phyloP scores from a whole-genome alignment of 805 yeast species.

The Ogataea siamensis region DNA sequence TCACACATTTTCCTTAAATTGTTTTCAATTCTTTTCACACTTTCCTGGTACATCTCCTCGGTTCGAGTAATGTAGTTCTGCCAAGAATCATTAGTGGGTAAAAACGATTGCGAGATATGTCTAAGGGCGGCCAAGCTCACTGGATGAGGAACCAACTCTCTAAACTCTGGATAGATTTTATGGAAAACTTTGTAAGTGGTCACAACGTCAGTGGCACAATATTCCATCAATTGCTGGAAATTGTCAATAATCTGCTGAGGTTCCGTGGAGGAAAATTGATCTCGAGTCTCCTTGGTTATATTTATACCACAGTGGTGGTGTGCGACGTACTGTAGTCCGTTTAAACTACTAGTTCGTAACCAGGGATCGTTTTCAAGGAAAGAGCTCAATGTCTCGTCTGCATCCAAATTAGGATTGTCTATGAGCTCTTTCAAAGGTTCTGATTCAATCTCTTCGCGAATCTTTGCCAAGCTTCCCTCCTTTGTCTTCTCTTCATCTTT shows the following conservation, averaged over 20 bases:
- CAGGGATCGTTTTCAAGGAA: constrained; percentile 72
- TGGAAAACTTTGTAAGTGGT: constrained; percentile 70
- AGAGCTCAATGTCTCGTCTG: constrained; percentile 30
- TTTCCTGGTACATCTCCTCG: constrained; percentile 62
- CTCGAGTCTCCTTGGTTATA: constrained; percentile 66
- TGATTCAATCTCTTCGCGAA: constrained; percentile 24
- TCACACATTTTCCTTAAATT: constrained; percentile 61
- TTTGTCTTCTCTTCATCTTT: constrained; percentile 22
- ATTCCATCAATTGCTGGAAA: constrained; percentile 61
- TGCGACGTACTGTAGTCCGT: constrained; percentile 78
- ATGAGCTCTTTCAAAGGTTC: constrained; percentile 30
- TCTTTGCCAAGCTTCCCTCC: constrained; percentile 15
- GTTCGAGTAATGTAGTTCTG: constrained; percentile 63
- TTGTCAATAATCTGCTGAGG: constrained; percentile 52
- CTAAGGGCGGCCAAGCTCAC: constrained; percentile 87
- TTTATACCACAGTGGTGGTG: constrained; percentile 68
- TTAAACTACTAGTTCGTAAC: constrained; percentile 73
- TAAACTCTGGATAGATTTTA: constrained; percentile 67
- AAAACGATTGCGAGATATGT: constrained; percentile 65
- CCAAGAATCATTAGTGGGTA: constrained; percentile 82
- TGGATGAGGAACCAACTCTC: constrained; percentile 80
- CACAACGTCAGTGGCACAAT: constrained; percentile 83
- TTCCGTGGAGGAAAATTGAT: constrained; percentile 56
- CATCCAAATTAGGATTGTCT: constrained; percentile 30
- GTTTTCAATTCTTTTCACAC: constrained; percentile 52